Percentiles rank a stretch among this genome's conserved stretches.
Evolutionary conservation across 768 basidiomycete species (phyloP).

Genomic region (Gloeopeniophorella convolvens): DNA sequence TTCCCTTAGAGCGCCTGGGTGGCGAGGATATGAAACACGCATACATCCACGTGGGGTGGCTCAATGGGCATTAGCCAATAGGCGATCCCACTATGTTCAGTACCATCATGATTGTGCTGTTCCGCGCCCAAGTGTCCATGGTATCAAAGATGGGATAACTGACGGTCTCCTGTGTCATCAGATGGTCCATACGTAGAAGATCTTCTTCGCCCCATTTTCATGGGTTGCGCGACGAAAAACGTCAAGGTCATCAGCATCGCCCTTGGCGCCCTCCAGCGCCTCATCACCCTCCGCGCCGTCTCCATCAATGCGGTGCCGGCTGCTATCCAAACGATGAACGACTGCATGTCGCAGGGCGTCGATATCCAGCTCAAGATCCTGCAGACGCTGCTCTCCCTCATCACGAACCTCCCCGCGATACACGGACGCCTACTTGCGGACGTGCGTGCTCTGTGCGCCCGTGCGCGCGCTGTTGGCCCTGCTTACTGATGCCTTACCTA

Average conservation of each 20-base stretch:
- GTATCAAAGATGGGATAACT: no score
- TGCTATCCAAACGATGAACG: slow-evolving; percentile 78
- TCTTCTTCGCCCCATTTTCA: slow-evolving; percentile 80
- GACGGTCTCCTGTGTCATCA: slow-evolving; percentile 23
- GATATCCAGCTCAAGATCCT: slow-evolving; percentile 94
- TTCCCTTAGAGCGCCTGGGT: background rate
- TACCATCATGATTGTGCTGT: no score
- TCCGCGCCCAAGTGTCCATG: no score
- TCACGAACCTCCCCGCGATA: slow-evolving; percentile 80
- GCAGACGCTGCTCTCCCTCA: slow-evolving; percentile 84
- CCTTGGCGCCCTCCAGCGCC: slow-evolving; percentile 82
- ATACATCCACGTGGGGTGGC: no score
- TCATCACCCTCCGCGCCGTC: slow-evolving; percentile 83
- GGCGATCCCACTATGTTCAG: no score
- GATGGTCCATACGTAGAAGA: slow-evolving; percentile 77
- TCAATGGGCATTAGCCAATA: no score
- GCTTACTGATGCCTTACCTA: slow-evolving; percentile 27
- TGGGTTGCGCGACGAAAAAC: slow-evolving; percentile 90
- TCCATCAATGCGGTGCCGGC: slow-evolving; percentile 70
- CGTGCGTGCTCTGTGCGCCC: slow-evolving; percentile 39
- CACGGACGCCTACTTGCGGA: slow-evolving; percentile 77
- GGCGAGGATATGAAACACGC: background rate
- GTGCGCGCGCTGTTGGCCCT: background rate
- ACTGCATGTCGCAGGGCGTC: slow-evolving; percentile 88
- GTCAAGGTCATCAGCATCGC: slow-evolving; percentile 92